A percentile compares a stretch with the other conserved stretches of the same genome.
Evolutionary conservation across 768 basidiomycete species (phyloP).

Genomic region (Coprinopsis cinerea): DNA sequence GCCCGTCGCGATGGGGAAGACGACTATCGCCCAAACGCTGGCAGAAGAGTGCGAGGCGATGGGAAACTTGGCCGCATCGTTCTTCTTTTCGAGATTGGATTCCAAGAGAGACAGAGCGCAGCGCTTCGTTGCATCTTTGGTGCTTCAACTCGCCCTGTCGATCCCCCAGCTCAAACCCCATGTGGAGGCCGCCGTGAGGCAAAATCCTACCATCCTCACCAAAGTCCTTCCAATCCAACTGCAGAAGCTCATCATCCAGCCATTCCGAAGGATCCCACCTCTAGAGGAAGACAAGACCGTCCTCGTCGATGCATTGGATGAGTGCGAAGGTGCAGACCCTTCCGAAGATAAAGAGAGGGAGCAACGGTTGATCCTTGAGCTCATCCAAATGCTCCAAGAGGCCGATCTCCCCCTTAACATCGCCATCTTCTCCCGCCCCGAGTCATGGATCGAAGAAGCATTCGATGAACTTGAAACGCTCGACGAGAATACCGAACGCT

Average conservation of each 20-base stretch:
- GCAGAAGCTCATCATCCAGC: slow-evolving; percentile 3
- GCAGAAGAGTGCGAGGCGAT: background rate
- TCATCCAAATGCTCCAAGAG: background rate
- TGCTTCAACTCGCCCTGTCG: slow-evolving; percentile 1
- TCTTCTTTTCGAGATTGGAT: slow-evolving; percentile 5
- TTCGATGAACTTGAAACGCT: background rate
- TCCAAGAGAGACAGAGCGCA: background rate
- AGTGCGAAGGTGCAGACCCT: slow-evolving; percentile 1
- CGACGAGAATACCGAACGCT: background rate
- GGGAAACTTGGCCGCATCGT: background rate
- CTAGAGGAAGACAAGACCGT: background rate
- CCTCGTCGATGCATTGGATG: slow-evolving; percentile 11
- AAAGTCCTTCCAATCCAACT: slow-evolving; percentile 2
- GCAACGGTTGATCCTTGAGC: background rate
- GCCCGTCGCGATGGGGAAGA: slow-evolving; percentile 5
- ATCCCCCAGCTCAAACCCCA: background rate
- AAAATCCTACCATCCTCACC: background rate
- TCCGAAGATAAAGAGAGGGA: background rate
- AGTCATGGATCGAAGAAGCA: too few relatives aligned
- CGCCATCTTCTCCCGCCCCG: slow-evolving; percentile 6
- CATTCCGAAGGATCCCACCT: background rate
- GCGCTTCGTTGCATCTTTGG: slow-evolving; percentile 2
- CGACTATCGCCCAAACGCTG: slow-evolving; percentile 7
- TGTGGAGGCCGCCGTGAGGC: background rate
- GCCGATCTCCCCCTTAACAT: background rate